phyloP scores from a whole-genome alignment of 345 rosid genomes.

The Eutrema japonicum region DNA sequence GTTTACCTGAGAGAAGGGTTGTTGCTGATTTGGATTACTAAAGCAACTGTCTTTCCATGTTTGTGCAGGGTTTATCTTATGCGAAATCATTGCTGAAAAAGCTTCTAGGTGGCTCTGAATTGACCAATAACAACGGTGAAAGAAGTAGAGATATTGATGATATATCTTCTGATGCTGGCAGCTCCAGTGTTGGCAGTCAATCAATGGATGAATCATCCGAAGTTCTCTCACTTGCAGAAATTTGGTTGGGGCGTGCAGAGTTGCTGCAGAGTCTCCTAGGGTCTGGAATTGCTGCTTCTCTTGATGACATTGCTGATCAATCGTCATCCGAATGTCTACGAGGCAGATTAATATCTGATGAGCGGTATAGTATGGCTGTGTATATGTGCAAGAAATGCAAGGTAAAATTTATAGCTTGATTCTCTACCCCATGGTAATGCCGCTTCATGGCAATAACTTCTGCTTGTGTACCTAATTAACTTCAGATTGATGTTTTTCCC shows the following conservation, averaged over 20 bases:
- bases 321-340: constrained; percentile 80
- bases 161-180: constrained; percentile 88
- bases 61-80: constrained; percentile 77
- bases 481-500: constrained; percentile 90
- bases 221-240: constrained; percentile 64
- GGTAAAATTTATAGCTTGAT: constrained; percentile 52
- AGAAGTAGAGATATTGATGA: constrained; percentile 83
- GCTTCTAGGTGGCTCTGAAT: constrained; percentile 68
- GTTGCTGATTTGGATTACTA: constrained; percentile 13
- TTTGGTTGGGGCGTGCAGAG: constrained; percentile 94
- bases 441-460: constrained; percentile 34
- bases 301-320: constrained; percentile 89
- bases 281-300: constrained; percentile 92
- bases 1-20: constrained; percentile 6
- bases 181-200: constrained; percentile 87
- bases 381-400: constrained; percentile 97
- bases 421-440: constrained; percentile 26
- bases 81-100: constrained; percentile 82
- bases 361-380: constrained; percentile 96
- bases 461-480: constrained; percentile 34
- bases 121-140: constrained; percentile 56
- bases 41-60: constrained; percentile 30
- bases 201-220: constrained; percentile 79
- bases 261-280: constrained; percentile 96
- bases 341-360: constrained; percentile 88